Evolutionary conservation across 441 rosid species (phyloP), one percentile per base, ranked within the genome.

Genomic region (Daphne laureola): DNA sequence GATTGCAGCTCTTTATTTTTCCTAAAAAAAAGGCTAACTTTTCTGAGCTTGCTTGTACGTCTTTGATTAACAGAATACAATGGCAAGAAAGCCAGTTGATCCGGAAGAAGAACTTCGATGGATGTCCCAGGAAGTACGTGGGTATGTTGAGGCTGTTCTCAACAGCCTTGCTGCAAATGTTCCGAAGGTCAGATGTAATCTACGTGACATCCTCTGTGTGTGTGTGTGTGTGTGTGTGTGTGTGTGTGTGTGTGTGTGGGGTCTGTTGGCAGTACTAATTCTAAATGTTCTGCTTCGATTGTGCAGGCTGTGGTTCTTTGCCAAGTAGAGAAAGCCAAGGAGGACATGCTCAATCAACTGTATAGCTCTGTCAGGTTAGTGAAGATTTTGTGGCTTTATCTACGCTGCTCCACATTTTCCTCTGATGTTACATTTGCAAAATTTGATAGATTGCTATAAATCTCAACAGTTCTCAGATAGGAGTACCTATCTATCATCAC

Each of bases 51-150:
- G 38, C 38, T 31, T 49, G 35, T 46, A 14, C 42, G 17, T 54
- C 9, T 54, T 58, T 17, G 18, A 27, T 36, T 64, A 59, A 48
- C 64, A 94, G 99, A 97, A 90, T 74, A 86, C 88, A 63, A 87
- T 90, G 96, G 78, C 77, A 58, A 81, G 96, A 75, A 82, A 80
- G 67, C 98, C 99, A 11, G 83, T 83, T 44, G 98, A 95, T 67
- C 99, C 99, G 25, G 99, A 95, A 77, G 98, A 95, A 70, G 99
- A 95, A 75, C 92, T 95, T 38, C 78, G 96, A 46, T 95, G 99
- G 99, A 95, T 95, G 98, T 84, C 99, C 41, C 99, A 95, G 71
- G 99, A 95, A 86, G 97, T 95, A 12, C 98, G 98, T 5, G 98
- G 99, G 67, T 95, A 95, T 49, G 97, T 91, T 41, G 99, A 95